A percentile compares a stretch with the other conserved stretches of the same genome.
Evolutionary conservation across 768 basidiomycete species (phyloP).

Genomic region (Tubosaeta sp.): DNA sequence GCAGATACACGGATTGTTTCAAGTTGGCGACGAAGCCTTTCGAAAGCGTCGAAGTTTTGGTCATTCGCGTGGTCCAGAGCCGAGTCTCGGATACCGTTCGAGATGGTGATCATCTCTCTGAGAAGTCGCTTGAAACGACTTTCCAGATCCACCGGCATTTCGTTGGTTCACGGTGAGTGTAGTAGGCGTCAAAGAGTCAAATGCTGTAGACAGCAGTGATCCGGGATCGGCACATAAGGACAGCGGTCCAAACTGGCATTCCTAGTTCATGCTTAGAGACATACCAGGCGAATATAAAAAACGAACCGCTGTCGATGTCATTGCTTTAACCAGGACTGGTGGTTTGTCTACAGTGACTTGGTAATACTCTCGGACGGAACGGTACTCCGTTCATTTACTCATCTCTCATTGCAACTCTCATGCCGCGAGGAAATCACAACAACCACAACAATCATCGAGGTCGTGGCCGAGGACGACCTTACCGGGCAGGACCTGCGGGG

Average conservation of each 20-base stretch:
- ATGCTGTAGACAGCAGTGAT: background rate
- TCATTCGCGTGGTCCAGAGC: background rate
- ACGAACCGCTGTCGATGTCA: too few relatives aligned
- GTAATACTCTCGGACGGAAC: too few relatives aligned
- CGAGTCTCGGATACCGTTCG: background rate
- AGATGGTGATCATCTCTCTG: background rate
- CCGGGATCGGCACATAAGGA: too few relatives aligned
- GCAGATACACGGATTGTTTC: background rate
- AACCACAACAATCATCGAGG: constrained; percentile 24
- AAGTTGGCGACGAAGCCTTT: background rate
- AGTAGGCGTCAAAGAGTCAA: background rate
- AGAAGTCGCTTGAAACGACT: background rate
- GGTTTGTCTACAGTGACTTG: too few relatives aligned
- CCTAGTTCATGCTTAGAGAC: too few relatives aligned
- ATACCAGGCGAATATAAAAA: too few relatives aligned
- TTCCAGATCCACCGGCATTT: background rate
- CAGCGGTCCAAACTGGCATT: too few relatives aligned
- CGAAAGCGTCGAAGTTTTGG: background rate
- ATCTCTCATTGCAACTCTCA: background rate
- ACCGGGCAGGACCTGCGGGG: constrained; percentile 1
- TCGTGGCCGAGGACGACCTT: constrained; percentile 13
- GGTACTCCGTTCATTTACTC: too few relatives aligned
- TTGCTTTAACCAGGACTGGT: too few relatives aligned
- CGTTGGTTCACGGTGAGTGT: background rate
- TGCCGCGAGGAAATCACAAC: constrained; percentile 18